Percentiles rank a stretch among this genome's conserved stretches.
Conservation (phyloP, 495 filamentous ascomycete species). For the Xylaria venustula region DNA sequence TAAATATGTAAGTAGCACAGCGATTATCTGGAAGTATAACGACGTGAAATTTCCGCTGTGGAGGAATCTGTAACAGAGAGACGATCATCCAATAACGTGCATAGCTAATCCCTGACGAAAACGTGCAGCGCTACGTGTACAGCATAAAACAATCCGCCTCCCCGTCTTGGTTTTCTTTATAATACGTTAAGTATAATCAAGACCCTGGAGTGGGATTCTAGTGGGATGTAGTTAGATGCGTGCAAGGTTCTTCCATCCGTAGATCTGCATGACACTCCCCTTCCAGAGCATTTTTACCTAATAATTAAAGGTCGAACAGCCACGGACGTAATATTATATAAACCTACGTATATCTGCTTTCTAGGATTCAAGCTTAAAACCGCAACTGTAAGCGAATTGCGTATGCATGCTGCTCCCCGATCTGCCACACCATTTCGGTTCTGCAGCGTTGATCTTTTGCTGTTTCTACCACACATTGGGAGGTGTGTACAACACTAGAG, state of each 20-base stretch:
- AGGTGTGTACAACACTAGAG: neutral
- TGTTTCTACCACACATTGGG: neutral
- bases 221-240: neutral
- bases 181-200: no score
- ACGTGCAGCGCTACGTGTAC: constrained; percentile 7
- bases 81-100: neutral
- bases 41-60: constrained; percentile 1
- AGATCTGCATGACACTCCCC: neutral
- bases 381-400: neutral
- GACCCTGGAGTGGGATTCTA: no score
- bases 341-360: neutral
- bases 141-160: neutral
- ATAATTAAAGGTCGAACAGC: neutral
- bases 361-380: neutral
- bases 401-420: neutral
- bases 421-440: neutral
- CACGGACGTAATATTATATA: neutral
- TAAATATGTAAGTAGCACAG: neutral
- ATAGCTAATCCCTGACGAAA: constrained; percentile 1
- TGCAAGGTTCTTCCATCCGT: neutral
- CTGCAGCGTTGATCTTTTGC: neutral
- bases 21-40: neutral
- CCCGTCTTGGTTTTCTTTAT: neutral
- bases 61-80: neutral
- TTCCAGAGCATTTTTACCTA: neutral